These are phyloP conservation scores for Rutstroemia sp. DNA, from an alignment of 2,329 filamentous ascomycete genomes.

Conservation along the genomic window DNA sequence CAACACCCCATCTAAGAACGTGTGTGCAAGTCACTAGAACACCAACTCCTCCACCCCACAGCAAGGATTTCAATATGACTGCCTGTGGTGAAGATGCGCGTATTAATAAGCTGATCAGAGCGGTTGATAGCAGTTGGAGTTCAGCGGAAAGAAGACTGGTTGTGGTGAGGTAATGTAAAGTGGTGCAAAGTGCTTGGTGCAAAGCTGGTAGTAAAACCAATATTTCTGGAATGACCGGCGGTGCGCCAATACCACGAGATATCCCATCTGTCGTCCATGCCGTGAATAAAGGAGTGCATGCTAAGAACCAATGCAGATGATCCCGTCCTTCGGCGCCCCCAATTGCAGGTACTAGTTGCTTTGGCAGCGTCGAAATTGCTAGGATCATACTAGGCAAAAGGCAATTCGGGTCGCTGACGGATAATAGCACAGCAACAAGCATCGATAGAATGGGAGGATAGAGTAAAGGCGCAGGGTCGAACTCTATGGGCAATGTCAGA, in stretches of 20 bases:
- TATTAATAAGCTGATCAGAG: constrained; percentile 73
- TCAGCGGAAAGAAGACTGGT: constrained; percentile 84
- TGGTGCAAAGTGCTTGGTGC: constrained; percentile 67
- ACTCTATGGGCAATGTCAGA: constrained; percentile 59
- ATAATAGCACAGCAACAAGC: constrained; percentile 68
- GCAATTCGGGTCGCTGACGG: constrained; percentile 49
- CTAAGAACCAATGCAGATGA: constrained; percentile 70
- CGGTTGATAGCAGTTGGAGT: constrained; percentile 76
- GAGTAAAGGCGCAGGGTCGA: constrained; percentile 85
- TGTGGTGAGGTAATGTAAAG: constrained; percentile 74
- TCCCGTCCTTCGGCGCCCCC: constrained; percentile 51
- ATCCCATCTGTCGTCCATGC: background rate
- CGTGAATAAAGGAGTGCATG: constrained; percentile 55
- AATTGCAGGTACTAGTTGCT: constrained; percentile 58
- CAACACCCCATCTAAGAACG: constrained; percentile 75
- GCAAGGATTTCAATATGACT: constrained; percentile 73
- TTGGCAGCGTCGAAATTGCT: constrained; percentile 68
- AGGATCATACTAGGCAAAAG: constrained; percentile 78
- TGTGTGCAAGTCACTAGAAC: constrained; percentile 66
- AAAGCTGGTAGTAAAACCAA: constrained; percentile 66
- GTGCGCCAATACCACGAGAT: background rate
- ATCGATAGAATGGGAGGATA: constrained; percentile 75
- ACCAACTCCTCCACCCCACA: constrained; percentile 77
- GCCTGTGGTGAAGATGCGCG: constrained; percentile 76
- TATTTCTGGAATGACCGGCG: constrained; percentile 23